A percentile compares a stretch with the other conserved stretches of the same genome.
Conservation (phyloP, 805 yeast genomes). For the Barnettozyma sp. region DNA sequence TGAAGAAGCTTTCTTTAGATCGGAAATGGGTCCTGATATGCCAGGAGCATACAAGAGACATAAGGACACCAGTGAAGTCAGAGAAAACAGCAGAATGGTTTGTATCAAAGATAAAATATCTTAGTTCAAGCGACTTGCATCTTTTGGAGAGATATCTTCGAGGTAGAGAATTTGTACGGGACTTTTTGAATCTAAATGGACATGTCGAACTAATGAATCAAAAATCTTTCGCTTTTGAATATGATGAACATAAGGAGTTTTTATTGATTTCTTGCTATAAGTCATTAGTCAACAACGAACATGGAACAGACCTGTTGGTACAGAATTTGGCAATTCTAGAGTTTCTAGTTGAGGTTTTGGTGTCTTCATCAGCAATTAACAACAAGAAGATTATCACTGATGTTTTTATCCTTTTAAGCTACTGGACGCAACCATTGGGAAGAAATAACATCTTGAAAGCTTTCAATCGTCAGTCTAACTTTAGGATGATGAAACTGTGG, state of each 20-base stretch:
- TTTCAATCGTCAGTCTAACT: slow-evolving; percentile 15
- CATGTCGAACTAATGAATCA: slow-evolving; percentile 40
- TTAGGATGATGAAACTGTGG: slow-evolving; percentile 20
- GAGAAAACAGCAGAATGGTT: slow-evolving; percentile 17
- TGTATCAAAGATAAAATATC: slow-evolving; percentile 10
- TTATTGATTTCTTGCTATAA: slow-evolving; percentile 44
- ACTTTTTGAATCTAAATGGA: slow-evolving; percentile 45
- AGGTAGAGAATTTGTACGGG: slow-evolving; percentile 24
- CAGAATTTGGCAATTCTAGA: slow-evolving; percentile 19
- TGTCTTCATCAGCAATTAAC: slow-evolving; percentile 43
- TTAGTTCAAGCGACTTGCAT: slow-evolving; percentile 18
- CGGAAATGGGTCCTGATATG: slow-evolving; percentile 26
- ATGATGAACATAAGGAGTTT: slow-evolving; percentile 45
- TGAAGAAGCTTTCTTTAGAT: slow-evolving; percentile 12
- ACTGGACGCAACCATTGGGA: slow-evolving; percentile 26
- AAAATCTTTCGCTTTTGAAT: slow-evolving; percentile 37
- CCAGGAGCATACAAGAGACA: slow-evolving; percentile 17
- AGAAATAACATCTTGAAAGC: slow-evolving; percentile 25
- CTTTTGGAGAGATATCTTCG: slow-evolving; percentile 21
- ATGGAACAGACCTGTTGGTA: slow-evolving; percentile 22
- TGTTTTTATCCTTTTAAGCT: slow-evolving; percentile 31
- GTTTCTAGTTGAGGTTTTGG: slow-evolving; percentile 37
- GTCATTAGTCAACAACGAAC: slow-evolving; percentile 34
- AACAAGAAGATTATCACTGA: slow-evolving; percentile 53
- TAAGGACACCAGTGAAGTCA: slow-evolving; percentile 1